Percentiles rank a stretch among this genome's conserved stretches.
These are phyloP conservation scores for Lactarius hengduanensis DNA, from an alignment of 768 basidiomycete species.

Conservation along the genomic window DNA sequence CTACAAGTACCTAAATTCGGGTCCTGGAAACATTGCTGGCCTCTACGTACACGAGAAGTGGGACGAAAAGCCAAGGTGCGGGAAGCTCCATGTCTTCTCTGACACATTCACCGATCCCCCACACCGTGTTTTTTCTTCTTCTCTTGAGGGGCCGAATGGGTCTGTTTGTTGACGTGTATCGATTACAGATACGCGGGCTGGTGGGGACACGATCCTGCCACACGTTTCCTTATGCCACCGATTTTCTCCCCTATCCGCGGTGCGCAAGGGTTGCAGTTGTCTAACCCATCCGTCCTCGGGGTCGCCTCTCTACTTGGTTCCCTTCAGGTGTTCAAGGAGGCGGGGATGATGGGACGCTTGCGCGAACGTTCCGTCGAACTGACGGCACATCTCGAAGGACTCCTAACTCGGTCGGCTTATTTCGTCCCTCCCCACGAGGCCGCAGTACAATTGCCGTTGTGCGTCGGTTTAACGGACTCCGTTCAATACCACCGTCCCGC, in stretches of 20 bases:
- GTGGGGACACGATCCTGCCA: slow-evolving; percentile 92
- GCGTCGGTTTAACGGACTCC: slow-evolving; percentile 23
- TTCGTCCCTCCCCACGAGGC: slow-evolving; percentile 49
- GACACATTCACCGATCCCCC: slow-evolving; percentile 8
- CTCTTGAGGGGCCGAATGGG: slow-evolving; percentile 4
- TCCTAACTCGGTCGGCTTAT: slow-evolving; percentile 60
- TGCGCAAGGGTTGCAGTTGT: slow-evolving; percentile 94
- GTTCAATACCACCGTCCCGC: slow-evolving; percentile 34
- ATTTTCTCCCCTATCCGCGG: slow-evolving; percentile 81
- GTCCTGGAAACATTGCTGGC: slow-evolving; percentile 97
- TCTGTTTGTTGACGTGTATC: slow-evolving; percentile 17
- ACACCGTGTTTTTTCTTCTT: slow-evolving; percentile 13
- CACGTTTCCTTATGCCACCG: slow-evolving; percentile 89
- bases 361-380: slow-evolving; percentile 67
- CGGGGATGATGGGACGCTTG: slow-evolving; percentile 68
- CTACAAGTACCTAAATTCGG: slow-evolving; percentile 97
- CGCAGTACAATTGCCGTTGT: slow-evolving; percentile 34
- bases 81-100: slow-evolving; percentile 18
- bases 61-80: slow-evolving; percentile 68
- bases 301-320: slow-evolving; percentile 81
- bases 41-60: slow-evolving; percentile 85
- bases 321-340: slow-evolving; percentile 74
- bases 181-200: slow-evolving; percentile 79
- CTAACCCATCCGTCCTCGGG: slow-evolving; percentile 84
- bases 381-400: slow-evolving; percentile 67